These are phyloP conservation scores for Fusarium foetens DNA, from an alignment of 2,329 filamentous ascomycete species.

Conservation along the genomic window DNA sequence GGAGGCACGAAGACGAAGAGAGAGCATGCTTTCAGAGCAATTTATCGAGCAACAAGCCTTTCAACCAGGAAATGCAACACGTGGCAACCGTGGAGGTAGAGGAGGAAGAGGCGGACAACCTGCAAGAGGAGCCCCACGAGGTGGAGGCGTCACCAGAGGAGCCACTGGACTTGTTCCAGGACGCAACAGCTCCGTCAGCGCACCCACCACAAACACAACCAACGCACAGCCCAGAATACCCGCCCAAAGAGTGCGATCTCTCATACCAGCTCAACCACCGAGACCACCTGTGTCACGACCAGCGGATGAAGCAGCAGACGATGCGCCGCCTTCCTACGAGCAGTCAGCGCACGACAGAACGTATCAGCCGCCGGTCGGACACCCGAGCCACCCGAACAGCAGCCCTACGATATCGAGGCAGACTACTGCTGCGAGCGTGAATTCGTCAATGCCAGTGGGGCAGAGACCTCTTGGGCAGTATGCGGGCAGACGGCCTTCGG, in stretches of 20 bases:
- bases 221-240: constrained; percentile 32
- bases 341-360: constrained; percentile 63
- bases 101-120: constrained; percentile 14
- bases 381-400: constrained; percentile 60
- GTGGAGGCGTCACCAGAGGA: constrained; percentile 33
- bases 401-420: constrained; percentile 36
- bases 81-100: constrained; percentile 37
- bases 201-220: constrained; percentile 30
- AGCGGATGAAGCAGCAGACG: constrained; percentile 56
- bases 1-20: constrained; percentile 70
- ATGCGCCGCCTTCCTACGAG: constrained; percentile 68
- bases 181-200: constrained; percentile 39
- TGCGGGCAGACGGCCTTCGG: constrained; percentile 40
- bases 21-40: constrained; percentile 74
- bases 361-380: constrained; percentile 63
- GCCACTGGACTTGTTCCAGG: constrained; percentile 36
- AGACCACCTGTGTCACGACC: constrained; percentile 51
- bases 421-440: constrained; percentile 33
- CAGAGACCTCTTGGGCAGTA: constrained; percentile 32
- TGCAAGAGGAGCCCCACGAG: constrained; percentile 10
- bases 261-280: constrained; percentile 52
- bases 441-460: constrained; percentile 16
- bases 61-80: constrained; percentile 43
- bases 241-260: constrained; percentile 56
- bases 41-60: constrained; percentile 73